Conservation (phyloP, 176 grass and related monocot genomes). For the Olyra latifolia region DNA sequence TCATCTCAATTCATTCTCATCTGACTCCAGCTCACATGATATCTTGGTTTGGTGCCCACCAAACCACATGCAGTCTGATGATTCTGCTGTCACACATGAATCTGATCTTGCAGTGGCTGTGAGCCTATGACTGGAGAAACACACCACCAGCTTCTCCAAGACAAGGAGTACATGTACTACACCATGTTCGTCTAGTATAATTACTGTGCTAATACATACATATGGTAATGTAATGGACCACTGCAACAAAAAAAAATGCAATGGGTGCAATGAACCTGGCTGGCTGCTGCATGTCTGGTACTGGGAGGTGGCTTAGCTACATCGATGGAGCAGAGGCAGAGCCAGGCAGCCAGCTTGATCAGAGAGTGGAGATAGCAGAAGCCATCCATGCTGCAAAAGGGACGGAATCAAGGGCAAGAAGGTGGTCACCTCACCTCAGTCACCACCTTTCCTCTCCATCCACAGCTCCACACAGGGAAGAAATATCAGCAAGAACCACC, state of each 20-base stretch:
- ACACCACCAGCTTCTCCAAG: constrained; percentile 37
- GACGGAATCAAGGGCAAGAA: constrained; percentile 33
- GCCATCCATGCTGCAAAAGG: constrained; percentile 46
- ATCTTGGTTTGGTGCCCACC: constrained; percentile 40
- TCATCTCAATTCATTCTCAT: constrained; percentile 25
- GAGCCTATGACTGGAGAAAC: constrained; percentile 38
- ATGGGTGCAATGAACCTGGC: constrained; percentile 45
- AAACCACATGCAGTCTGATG: constrained; percentile 48
- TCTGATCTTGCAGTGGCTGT: constrained; percentile 34
- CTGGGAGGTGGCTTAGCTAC: constrained; percentile 40
- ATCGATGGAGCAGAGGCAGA: constrained; percentile 34
- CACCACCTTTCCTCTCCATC: constrained; percentile 34
- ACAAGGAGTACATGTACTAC: constrained; percentile 5
- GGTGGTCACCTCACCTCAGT: constrained; percentile 39
- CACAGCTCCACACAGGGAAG: constrained; percentile 4
- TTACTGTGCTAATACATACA: constrained; percentile 14
- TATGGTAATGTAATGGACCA: constrained; percentile 36
- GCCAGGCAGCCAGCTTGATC: constrained; percentile 6
- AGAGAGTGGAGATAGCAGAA: constrained; percentile 38
- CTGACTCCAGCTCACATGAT: constrained; percentile 46
- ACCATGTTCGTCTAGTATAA: constrained; percentile 12
- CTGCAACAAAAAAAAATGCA: constrained; percentile 12
- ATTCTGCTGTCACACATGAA: constrained; percentile 33
- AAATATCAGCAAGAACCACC: constrained; percentile 22
- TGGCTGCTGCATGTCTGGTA: background rate